Evolutionary conservation across 208 protist species (phyloP).

Genomic region (Entamoeba histolytica): DNA sequence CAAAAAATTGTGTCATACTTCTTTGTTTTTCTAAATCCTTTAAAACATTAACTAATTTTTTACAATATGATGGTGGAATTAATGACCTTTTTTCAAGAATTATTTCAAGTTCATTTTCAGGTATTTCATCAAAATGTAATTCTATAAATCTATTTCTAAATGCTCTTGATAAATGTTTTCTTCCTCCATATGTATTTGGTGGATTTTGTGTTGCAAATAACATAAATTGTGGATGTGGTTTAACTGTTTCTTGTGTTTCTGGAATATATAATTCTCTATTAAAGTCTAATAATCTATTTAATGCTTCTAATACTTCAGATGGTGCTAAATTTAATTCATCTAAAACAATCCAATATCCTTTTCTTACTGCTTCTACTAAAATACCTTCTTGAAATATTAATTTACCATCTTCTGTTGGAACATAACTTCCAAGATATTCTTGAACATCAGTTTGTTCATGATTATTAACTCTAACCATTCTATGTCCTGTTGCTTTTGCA

Average conservation of each 20-base stretch:
- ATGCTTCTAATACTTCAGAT: constrained; percentile 93
- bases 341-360: constrained; percentile 95
- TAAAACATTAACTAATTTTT: constrained; percentile 58
- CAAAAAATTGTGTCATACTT: constrained; percentile 61
- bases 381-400: constrained; percentile 66
- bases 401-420: constrained; percentile 63
- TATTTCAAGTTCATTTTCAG: constrained; percentile 69
- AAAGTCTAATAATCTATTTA: constrained; percentile 98
- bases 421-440: constrained; percentile 94
- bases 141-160: constrained; percentile 97
- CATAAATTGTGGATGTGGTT: constrained; percentile 84
- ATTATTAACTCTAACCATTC: constrained; percentile 99
- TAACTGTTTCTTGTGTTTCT: constrained; percentile 83
- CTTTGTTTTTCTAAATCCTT: constrained; percentile 55
- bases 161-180: constrained; percentile 92
- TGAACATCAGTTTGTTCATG: constrained; percentile 99
- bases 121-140: constrained; percentile 95
- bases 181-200: constrained; percentile 73
- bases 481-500: constrained; percentile 77
- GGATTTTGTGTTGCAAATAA: constrained; percentile 99
- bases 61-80: constrained; percentile 64
- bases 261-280: constrained; percentile 96
- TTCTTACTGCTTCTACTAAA: constrained; percentile 38
- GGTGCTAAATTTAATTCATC: constrained; percentile 99
- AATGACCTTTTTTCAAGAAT: constrained; percentile 77